Evolutionary conservation across 148 eudicot genomes (phyloP), one percentile per base, ranked within the genome.

Genomic region (Drosera capensis): DNA sequence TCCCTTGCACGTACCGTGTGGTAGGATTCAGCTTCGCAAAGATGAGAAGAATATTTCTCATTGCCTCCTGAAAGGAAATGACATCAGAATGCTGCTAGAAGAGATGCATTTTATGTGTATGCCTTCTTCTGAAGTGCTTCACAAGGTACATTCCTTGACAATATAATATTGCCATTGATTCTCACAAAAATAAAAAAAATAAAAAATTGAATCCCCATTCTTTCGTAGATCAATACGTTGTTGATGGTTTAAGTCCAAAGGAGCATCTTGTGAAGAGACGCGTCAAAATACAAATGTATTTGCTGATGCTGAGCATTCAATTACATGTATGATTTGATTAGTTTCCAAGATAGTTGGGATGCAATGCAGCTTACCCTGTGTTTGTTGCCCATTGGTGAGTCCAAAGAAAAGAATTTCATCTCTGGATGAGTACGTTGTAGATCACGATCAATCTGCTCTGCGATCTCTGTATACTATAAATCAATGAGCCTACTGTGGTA

Each of bases 1-100:
- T 80, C 65, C 88, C 88, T 68, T 80, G 88, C 39, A 80, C 88
- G 51, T 72, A 80, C 16, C 66, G 60, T 31, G 77, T 80, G 52
- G 63, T 66, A 56, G 82, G 87, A 67, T 75, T 79, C 56, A 79
- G 74, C 55, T 72, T 79, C 19, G 82, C 87, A 48, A 75, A 79
- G 56, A 79, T 46, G 19, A 79, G 67, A 36, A 79, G 79, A 46
- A 70, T 65, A 54, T 79, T 75, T 63, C 65, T 79, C 82, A 79
- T 72, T 25, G 79, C 70, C 38, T 70, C 88, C 79, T 79, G 74
- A 26, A 38, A 20, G 30, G 1, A 21, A 19, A 42, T 20, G 28
- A 20, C 8, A 3, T 12, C 19, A 1, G 14, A 6, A n/a, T n/a
- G n/a, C 17, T 17, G 14, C 20, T 14, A 16, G 9, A 39, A 14